phyloP scores from a whole-genome alignment of 2,329 filamentous ascomycete genomes.

The Colletotrichum tamarilloi region DNA sequence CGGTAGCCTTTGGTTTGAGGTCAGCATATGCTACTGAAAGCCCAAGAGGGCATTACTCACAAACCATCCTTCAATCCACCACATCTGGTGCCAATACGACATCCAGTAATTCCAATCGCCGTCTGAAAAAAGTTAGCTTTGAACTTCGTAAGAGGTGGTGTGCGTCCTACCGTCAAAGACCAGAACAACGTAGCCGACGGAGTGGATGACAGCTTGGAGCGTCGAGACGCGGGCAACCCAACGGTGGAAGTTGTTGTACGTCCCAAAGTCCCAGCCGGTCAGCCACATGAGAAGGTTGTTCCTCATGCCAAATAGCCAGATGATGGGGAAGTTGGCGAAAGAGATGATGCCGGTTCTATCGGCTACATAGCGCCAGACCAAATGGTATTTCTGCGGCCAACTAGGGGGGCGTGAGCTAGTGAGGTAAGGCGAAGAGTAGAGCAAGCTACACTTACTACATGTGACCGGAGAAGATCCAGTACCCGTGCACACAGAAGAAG shows the following conservation, averaged over 20 bases:
- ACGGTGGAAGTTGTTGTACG: conserved; percentile 75
- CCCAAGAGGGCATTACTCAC: conserved; percentile 41
- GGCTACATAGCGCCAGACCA: conserved; percentile 65
- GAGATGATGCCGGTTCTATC: conserved; percentile 74
- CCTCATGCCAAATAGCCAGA: conserved; percentile 75
- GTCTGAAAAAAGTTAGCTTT: conserved; percentile 40
- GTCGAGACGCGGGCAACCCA: conserved; percentile 73
- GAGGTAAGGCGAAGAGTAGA: background rate
- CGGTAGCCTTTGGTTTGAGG: conserved; percentile 47
- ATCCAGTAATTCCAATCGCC: conserved; percentile 50
- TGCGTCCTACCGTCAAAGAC: conserved; percentile 48
- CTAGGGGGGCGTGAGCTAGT: conserved; percentile 37
- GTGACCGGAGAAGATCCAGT: conserved; percentile 49
- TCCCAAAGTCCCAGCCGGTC: conserved; percentile 76
- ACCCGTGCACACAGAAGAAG: conserved; percentile 49
- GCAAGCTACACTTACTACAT: conserved; percentile 48
- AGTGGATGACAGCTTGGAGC: conserved; percentile 71
- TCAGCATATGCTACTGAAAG: background rate
- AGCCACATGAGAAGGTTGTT: conserved; percentile 75
- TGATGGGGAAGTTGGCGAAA: conserved; percentile 70
- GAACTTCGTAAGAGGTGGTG: background rate
- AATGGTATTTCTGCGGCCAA: conserved; percentile 46
- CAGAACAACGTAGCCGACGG: conserved; percentile 65
- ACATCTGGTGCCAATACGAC: conserved; percentile 54
- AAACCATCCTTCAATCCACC: conserved; percentile 62